phyloP scores from a whole-genome alignment of 2,329 filamentous ascomycete species.

The Alternaria sp. region DNA sequence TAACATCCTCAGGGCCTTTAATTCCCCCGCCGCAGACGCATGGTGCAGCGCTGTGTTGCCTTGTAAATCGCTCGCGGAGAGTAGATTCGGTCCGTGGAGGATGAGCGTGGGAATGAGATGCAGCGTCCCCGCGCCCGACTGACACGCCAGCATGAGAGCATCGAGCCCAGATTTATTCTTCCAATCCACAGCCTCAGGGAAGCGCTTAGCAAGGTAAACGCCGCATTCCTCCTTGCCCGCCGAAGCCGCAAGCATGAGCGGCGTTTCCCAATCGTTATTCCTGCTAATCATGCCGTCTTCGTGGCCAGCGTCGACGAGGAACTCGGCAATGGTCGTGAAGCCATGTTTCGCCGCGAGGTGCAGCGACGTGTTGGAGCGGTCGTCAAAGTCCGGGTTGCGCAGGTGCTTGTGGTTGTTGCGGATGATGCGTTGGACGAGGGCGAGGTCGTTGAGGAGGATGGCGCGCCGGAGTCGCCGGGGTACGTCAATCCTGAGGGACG shows the following conservation, averaged over 20 bases:
- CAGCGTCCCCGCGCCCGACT: conserved; percentile 49
- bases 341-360: conserved; percentile 81
- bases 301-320: conserved; percentile 76
- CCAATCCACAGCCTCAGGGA: conserved; percentile 68
- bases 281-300: conserved; percentile 77
- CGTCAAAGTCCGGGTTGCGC: conserved; percentile 78
- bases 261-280: conserved; percentile 81
- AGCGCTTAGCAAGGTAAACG: conserved; percentile 69
- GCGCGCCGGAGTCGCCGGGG: conserved; percentile 80
- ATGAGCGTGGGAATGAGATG: conserved; percentile 52
- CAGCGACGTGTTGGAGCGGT: conserved; percentile 81
- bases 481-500: conserved; percentile 70
- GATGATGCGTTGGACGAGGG: conserved; percentile 78
- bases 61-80: conserved; percentile 62
- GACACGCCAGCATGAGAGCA: conserved; percentile 57
- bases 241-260: conserved; percentile 77
- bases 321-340: conserved; percentile 69
- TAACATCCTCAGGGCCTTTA: conserved; percentile 77
- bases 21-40: conserved; percentile 79
- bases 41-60: conserved; percentile 91
- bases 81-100: conserved; percentile 36
- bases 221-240: conserved; percentile 76
- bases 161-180: conserved; percentile 73
- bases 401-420: conserved; percentile 72
- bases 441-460: conserved; percentile 75